phyloP scores from a whole-genome alignment of 176 grass and related monocot genomes.

The Ananas comosus region DNA sequence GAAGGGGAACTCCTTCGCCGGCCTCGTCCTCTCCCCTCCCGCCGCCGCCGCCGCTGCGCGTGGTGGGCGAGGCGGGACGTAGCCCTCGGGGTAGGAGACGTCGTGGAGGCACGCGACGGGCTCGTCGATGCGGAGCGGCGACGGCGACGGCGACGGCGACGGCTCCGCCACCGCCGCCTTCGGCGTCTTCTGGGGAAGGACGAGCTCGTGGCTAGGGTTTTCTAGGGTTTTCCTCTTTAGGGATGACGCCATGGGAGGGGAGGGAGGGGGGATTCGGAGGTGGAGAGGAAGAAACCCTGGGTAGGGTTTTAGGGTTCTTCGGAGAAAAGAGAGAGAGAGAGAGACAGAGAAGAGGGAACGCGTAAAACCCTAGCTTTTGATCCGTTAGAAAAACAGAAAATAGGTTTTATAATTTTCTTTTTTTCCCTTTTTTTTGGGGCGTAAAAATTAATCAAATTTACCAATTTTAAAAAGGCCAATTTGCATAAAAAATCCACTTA shows the following conservation, averaged over 20 bases:
- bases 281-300: not conserved
- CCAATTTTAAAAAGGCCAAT: too few species aligned
- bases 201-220: not conserved
- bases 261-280: constrained; percentile 1
- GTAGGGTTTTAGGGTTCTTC: constrained; percentile 39
- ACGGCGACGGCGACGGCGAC: too few species aligned
- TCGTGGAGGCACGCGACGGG: constrained; percentile 72
- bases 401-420: too few species aligned
- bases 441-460: too few species aligned
- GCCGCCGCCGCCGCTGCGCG: not conserved
- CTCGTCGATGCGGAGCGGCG: constrained; percentile 15
- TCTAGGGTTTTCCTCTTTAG: constrained; percentile 60
- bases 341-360: too few species aligned
- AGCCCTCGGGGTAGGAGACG: constrained; percentile 78
- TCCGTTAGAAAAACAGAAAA: too few species aligned
- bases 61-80: constrained; percentile 13
- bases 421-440: too few species aligned
- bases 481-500: too few species aligned
- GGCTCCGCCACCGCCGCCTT: not conserved
- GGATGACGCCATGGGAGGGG: constrained; percentile 31
- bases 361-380: not conserved
- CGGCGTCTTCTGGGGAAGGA: constrained; percentile 24
- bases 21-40: constrained; percentile 16
- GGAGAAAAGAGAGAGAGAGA: not conserved
- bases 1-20: constrained; percentile 73